These are phyloP conservation scores for Puya raimondii DNA, from an alignment of 176 grass and related monocot species.

Conservation along the genomic window DNA sequence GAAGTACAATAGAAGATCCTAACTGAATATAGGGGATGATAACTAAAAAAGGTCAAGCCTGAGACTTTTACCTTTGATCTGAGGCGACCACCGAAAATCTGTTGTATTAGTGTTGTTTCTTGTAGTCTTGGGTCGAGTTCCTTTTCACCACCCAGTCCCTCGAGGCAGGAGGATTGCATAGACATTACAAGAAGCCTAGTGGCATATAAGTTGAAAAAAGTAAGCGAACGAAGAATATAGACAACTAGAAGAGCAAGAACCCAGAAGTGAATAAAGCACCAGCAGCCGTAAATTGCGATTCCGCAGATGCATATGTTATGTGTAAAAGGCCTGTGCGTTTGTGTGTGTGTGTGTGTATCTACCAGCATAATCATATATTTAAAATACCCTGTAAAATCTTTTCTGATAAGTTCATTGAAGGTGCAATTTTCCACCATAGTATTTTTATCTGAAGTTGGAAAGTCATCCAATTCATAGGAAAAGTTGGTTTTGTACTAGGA, in stretches of 20 bases:
- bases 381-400: too few relatives aligned
- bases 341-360: too few relatives aligned
- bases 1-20: neutral
- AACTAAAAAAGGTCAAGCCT: conserved; percentile 4
- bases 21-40: neutral
- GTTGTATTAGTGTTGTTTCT: conserved; percentile 95
- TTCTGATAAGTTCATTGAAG: too few relatives aligned
- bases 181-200: conserved; percentile 93
- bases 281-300: neutral
- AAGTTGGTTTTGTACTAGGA: too few relatives aligned
- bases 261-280: neutral
- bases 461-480: too few relatives aligned
- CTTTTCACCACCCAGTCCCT: conserved; percentile 85
- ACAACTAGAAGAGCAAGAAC: conserved; percentile 10
- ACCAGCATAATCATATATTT: too few relatives aligned
- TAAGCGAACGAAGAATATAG: conserved; percentile 11
- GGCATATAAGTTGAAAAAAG: conserved; percentile 24
- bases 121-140: conserved; percentile 67
- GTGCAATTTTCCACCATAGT: too few relatives aligned
- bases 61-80: conserved; percentile 71
- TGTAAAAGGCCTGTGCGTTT: too few relatives aligned
- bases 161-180: conserved; percentile 88
- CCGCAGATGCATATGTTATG: too few relatives aligned
- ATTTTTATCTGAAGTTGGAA: too few relatives aligned
- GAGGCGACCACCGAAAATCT: conserved; percentile 95